Percentiles rank a stretch among this genome's conserved stretches.
Conservation (phyloP, 305 asterid genomes). For the Nicotiana rustica region DNA sequence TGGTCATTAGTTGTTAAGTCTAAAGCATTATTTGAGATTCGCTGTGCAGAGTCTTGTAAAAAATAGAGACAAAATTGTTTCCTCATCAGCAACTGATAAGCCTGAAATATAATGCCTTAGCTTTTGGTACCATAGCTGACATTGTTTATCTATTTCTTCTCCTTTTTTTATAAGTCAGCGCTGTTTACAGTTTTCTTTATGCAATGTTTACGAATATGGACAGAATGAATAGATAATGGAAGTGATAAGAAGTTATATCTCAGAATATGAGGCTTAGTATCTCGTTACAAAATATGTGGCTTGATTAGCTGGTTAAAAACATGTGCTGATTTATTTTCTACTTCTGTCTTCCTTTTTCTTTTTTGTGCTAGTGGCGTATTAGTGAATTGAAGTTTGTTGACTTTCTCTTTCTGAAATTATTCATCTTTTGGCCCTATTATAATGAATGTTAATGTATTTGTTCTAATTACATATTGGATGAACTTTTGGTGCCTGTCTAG, state of each 20-base stretch:
- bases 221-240: background rate
- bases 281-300: background rate
- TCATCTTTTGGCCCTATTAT: slow-evolving; percentile 7
- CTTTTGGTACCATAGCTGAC: background rate
- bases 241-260: background rate
- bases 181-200: background rate
- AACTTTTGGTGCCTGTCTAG: background rate
- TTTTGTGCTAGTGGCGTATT: background rate
- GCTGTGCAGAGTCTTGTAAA: background rate
- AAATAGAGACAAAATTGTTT: background rate
- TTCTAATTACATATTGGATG: slow-evolving; percentile 9
- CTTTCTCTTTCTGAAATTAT: background rate
- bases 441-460: slow-evolving; percentile 1
- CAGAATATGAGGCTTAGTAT: too few species aligned
- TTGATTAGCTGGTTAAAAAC: slow-evolving; percentile 1
- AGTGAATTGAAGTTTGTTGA: slow-evolving; percentile 1
- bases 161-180: slow-evolving; percentile 1
- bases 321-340: background rate
- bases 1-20: background rate
- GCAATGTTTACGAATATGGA: slow-evolving; percentile 18
- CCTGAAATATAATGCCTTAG: slow-evolving; percentile 8
- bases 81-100: background rate
- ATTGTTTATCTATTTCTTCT: slow-evolving; percentile 8
- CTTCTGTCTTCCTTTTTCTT: background rate
- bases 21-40: background rate